These are phyloP conservation scores for Exophiala viscosa DNA, from an alignment of 2,329 filamentous ascomycete species.

Conservation along the genomic window DNA sequence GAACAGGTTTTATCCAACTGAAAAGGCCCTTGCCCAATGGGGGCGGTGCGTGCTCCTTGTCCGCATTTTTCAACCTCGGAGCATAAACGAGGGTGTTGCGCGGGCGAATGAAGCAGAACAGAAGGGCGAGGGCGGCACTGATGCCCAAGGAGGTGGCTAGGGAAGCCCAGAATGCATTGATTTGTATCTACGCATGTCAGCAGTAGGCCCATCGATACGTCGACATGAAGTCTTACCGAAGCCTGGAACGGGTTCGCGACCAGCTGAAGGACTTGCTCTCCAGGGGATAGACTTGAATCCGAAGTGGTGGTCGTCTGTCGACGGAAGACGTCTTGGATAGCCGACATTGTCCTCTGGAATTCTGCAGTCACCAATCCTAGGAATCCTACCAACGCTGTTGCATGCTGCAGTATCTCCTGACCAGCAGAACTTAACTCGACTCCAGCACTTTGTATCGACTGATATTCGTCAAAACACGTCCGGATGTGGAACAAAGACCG, in stretches of 20 bases:
- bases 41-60: constrained; percentile 84
- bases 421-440: neutral
- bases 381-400: neutral
- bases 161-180: constrained; percentile 70
- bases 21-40: constrained; percentile 81
- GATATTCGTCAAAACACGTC: neutral
- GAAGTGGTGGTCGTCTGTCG: constrained; percentile 15
- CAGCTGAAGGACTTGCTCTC: constrained; percentile 41
- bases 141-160: constrained; percentile 75
- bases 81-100: constrained; percentile 92
- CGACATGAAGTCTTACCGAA: constrained; percentile 32
- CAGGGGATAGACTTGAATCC: constrained; percentile 15
- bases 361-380: constrained; percentile 4
- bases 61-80: constrained; percentile 86
- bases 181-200: constrained; percentile 45
- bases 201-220: constrained; percentile 2
- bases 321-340: constrained; percentile 5
- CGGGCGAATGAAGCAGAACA: constrained; percentile 85
- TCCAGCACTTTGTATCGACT: too few species aligned
- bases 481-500: constrained; percentile 6
- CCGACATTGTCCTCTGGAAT: constrained; percentile 16
- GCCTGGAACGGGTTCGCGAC: constrained; percentile 46
- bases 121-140: constrained; percentile 67
- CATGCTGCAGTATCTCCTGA: neutral
- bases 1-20: constrained; percentile 77